Conservation (phyloP, 1,139 yeast species). For the Geotrichum phurueaensis region DNA sequence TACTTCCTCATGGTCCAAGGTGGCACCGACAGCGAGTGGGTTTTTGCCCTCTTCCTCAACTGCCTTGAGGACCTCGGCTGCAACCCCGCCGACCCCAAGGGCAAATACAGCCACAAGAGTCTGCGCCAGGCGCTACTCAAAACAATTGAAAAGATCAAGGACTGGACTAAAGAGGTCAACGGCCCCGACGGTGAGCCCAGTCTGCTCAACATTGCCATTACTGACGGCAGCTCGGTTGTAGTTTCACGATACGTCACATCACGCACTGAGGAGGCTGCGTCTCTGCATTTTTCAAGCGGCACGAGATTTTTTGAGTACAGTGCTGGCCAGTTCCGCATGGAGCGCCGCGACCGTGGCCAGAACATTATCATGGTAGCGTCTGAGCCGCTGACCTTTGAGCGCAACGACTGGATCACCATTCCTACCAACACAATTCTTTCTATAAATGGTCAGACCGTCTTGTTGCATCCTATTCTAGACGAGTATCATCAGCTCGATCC, state of each 20-base stretch:
- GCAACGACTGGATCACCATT: constrained; percentile 96
- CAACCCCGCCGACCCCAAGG: constrained; percentile 50
- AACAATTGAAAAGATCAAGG: constrained; percentile 67
- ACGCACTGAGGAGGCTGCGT: constrained; percentile 89
- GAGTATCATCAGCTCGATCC: constrained; percentile 79
- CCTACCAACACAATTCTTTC: constrained; percentile 90
- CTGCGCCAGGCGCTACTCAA: constrained; percentile 63
- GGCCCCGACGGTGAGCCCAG: constrained; percentile 61
- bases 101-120: constrained; percentile 50
- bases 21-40: constrained; percentile 91
- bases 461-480: constrained; percentile 85
- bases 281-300: constrained; percentile 90
- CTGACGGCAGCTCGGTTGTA: constrained; percentile 87
- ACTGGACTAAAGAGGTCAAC: constrained; percentile 55
- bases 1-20: constrained; percentile 82
- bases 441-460: constrained; percentile 75
- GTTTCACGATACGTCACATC: constrained; percentile 86
- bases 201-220: constrained; percentile 83
- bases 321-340: constrained; percentile 85
- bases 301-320: constrained; percentile 82
- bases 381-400: constrained; percentile 91
- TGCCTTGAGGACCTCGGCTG: constrained; percentile 68
- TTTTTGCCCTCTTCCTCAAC: constrained; percentile 83
- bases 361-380: constrained; percentile 95
- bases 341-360: constrained; percentile 83